Percentiles rank a stretch among this genome's conserved stretches.
Evolutionary conservation across 495 filamentous ascomycete genomes (phyloP).

Genomic region (Niebla homalea): DNA sequence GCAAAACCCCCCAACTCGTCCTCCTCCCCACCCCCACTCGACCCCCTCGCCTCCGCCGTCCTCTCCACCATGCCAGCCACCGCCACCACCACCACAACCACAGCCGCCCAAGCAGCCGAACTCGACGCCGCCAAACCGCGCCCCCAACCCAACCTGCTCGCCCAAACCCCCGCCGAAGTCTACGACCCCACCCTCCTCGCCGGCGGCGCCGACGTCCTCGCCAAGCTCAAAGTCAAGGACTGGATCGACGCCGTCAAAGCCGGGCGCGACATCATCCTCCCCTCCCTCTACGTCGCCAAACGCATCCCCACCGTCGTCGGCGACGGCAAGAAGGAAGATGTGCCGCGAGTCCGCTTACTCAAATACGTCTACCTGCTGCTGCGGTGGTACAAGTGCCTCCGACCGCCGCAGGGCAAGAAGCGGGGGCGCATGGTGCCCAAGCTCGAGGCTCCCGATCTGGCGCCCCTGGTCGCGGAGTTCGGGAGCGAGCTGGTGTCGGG

Average conservation of each 20-base stretch:
- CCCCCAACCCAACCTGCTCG: constrained; percentile 60
- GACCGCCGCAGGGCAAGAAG: not conserved
- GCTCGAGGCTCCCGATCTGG: constrained; percentile 31
- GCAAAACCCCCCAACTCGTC: constrained; percentile 12
- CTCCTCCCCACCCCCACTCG: constrained; percentile 32
- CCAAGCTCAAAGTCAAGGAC: constrained; percentile 48
- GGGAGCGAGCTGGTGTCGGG: constrained; percentile 53
- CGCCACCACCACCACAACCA: constrained; percentile 42
- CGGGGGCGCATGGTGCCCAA: constrained; percentile 20
- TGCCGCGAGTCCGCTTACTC: constrained; percentile 46
- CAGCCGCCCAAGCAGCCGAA: constrained; percentile 48
- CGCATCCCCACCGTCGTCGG: constrained; percentile 32
- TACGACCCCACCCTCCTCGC: constrained; percentile 63
- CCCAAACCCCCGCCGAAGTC: constrained; percentile 62
- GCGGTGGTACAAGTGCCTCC: constrained; percentile 36
- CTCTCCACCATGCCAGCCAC: constrained; percentile 48
- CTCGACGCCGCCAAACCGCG: constrained; percentile 63
- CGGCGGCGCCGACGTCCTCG: constrained; percentile 30
- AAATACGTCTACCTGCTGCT: constrained; percentile 54
- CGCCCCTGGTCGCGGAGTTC: constrained; percentile 31
- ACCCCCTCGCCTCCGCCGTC: constrained; percentile 45
- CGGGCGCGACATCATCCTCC: constrained; percentile 40
- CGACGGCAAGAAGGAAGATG: constrained; percentile 43
- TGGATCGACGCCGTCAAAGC: constrained; percentile 57
- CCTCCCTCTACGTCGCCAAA: constrained; percentile 51